These are phyloP conservation scores for Aspergillus homomorphus DNA, from an alignment of 495 filamentous ascomycete genomes.

Conservation along the genomic window DNA sequence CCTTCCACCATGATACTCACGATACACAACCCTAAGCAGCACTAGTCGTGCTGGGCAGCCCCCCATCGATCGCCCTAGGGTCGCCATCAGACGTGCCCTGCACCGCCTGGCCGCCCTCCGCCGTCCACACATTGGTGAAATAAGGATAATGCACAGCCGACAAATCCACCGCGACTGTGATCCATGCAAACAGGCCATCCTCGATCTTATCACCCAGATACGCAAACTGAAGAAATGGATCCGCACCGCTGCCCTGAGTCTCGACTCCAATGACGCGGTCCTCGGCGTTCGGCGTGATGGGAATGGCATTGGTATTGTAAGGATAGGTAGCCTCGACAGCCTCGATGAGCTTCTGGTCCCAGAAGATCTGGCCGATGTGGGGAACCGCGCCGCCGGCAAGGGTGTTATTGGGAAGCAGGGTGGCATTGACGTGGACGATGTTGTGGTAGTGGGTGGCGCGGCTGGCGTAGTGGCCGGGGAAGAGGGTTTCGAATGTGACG, in stretches of 20 bases:
- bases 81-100: neutral
- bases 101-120: neutral
- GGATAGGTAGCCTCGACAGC: constrained; percentile 47
- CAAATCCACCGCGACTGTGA: constrained; percentile 52
- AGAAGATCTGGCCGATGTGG: constrained; percentile 64
- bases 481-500: constrained; percentile 45
- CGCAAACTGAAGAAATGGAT: constrained; percentile 57
- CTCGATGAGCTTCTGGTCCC: constrained; percentile 46
- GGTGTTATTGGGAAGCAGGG: constrained; percentile 44
- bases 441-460: constrained; percentile 49
- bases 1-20: neutral
- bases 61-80: neutral
- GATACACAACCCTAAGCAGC: neutral
- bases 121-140: constrained; percentile 5
- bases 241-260: constrained; percentile 44
- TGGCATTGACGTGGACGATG: constrained; percentile 46
- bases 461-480: constrained; percentile 53
- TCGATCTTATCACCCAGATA: constrained; percentile 50
- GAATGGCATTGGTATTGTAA: constrained; percentile 52
- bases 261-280: constrained; percentile 49
- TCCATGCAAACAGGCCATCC: constrained; percentile 56
- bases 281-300: constrained; percentile 44
- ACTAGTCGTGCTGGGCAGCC: neutral
- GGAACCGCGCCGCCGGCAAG: constrained; percentile 45
- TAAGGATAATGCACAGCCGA: constrained; percentile 26